Evolutionary conservation across 2,329 filamentous ascomycete genomes (phyloP).

Genomic region (Zalaria obscura): DNA sequence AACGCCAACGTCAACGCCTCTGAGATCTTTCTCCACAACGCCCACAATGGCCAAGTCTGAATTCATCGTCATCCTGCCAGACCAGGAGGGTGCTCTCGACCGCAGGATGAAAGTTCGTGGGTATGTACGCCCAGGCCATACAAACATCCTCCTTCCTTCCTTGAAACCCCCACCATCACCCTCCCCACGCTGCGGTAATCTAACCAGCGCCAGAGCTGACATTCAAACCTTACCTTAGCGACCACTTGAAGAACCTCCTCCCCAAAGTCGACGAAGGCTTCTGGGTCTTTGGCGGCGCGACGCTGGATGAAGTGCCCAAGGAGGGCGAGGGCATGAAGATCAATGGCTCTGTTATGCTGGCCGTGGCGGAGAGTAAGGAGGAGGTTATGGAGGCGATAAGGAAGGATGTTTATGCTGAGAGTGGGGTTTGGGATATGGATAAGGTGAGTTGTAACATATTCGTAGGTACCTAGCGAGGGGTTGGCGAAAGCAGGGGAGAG

Average conservation of each 20-base stretch:
- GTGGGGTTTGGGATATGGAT: slow-evolving; percentile 61
- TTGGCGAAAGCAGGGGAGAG: not conserved
- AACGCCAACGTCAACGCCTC: too few relatives aligned
- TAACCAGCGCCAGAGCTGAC: slow-evolving; percentile 6
- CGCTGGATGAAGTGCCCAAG: slow-evolving; percentile 49
- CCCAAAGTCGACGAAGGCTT: slow-evolving; percentile 39
- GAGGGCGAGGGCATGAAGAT: slow-evolving; percentile 54
- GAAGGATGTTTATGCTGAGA: slow-evolving; percentile 57
- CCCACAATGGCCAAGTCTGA: slow-evolving; percentile 24
- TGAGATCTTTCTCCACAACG: slow-evolving; percentile 5
- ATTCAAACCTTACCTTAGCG: slow-evolving; percentile 8
- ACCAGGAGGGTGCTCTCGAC: slow-evolving; percentile 25
- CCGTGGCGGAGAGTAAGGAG: slow-evolving; percentile 51
- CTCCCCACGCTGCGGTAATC: slow-evolving; percentile 6
- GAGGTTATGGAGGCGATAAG: slow-evolving; percentile 53
- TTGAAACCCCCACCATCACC: slow-evolving; percentile 1
- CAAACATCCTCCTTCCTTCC: not conserved
- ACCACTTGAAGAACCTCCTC: slow-evolving; percentile 45
- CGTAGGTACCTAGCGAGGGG: not conserved
- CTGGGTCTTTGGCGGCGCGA: slow-evolving; percentile 54
- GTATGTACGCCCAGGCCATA: slow-evolving; percentile 11
- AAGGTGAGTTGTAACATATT: slow-evolving; percentile 19
- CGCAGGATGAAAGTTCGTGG: slow-evolving; percentile 28
- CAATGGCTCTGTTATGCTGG: slow-evolving; percentile 58
- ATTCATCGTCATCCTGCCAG: slow-evolving; percentile 37